Conservation (phyloP, 805 yeast genomes). For the Metschnikowia reukaufii region DNA sequence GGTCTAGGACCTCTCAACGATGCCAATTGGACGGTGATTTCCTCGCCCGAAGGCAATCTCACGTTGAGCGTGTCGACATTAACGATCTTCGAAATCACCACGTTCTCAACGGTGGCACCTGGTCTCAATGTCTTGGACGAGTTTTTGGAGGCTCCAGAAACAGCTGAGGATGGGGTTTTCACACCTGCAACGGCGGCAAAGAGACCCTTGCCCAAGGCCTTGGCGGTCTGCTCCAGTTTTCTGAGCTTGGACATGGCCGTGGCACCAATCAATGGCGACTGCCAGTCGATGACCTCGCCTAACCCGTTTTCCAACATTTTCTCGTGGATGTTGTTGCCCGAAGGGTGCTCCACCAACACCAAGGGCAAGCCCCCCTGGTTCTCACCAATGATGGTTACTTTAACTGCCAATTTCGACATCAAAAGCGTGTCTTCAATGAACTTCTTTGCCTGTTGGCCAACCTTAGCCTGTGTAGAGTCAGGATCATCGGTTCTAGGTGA, state of each 20-base stretch:
- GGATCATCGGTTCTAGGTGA: constrained; percentile 64
- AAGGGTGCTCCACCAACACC: constrained; percentile 64
- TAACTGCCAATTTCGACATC: constrained; percentile 53
- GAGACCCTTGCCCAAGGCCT: constrained; percentile 53
- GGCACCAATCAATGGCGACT: constrained; percentile 66
- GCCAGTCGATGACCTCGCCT: constrained; percentile 81
- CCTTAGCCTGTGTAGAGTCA: constrained; percentile 30
- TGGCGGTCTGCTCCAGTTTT: constrained; percentile 64
- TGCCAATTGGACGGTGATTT: constrained; percentile 69
- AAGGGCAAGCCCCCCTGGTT: constrained; percentile 61
- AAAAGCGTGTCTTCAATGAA: constrained; percentile 65
- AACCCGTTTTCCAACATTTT: constrained; percentile 66
- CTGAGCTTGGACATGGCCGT: constrained; percentile 60
- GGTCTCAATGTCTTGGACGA: constrained; percentile 29
- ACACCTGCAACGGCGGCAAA: constrained; percentile 47
- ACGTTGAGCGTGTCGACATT: constrained; percentile 67
- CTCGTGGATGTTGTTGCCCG: constrained; percentile 70
- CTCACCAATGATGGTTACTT: constrained; percentile 58
- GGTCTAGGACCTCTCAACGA: constrained; percentile 75
- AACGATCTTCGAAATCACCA: constrained; percentile 58
- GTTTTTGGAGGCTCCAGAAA: constrained; percentile 12
- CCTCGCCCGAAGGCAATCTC: constrained; percentile 50
- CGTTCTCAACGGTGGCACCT: constrained; percentile 52
- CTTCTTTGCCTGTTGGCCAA: constrained; percentile 62
- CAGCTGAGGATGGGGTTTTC: constrained; percentile 11